Evolutionary conservation across 257 asterid genomes (phyloP).

Genomic region (Linaria vulgaris): DNA sequence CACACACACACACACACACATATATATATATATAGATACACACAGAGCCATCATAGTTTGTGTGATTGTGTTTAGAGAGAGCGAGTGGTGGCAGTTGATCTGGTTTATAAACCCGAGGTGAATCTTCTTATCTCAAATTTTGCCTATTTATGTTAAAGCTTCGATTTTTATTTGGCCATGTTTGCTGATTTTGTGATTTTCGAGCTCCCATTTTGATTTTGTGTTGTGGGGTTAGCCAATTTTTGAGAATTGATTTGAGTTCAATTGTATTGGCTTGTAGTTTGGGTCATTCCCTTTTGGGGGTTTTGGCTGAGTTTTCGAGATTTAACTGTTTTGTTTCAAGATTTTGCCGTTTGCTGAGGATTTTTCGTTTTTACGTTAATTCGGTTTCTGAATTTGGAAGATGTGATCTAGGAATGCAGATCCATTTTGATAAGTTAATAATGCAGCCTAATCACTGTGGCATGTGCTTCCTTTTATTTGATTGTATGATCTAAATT

Average conservation of each 20-base stretch:
- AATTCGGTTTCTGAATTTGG: constrained; percentile 18
- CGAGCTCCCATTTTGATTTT: constrained; percentile 25
- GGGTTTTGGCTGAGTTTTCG: constrained; percentile 8
- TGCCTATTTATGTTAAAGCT: constrained; percentile 21
- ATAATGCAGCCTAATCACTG: constrained; percentile 11
- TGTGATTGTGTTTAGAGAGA: constrained; percentile 8
- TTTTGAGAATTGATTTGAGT: not conserved
- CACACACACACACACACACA: constrained; percentile 1
- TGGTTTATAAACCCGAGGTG: constrained; percentile 47
- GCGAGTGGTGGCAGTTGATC: constrained; percentile 19
- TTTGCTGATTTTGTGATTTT: constrained; percentile 11
- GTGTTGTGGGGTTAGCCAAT: constrained; percentile 20
- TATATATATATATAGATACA: no score
- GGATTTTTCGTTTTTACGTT: constrained; percentile 19
- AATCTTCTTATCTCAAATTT: constrained; percentile 1
- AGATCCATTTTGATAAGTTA: constrained; percentile 27
- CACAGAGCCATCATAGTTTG: no score
- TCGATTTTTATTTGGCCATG: constrained; percentile 28
- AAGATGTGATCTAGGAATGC: constrained; percentile 20
- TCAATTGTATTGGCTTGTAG: no score
- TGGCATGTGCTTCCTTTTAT: constrained; percentile 7
- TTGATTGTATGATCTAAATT: constrained; percentile 7
- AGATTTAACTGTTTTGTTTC: constrained; percentile 14
- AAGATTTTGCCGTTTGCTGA: constrained; percentile 15
- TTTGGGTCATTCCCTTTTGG: constrained; percentile 25